phyloP scores from a whole-genome alignment of 116 monocot species.

The Thalassia testudinum region DNA sequence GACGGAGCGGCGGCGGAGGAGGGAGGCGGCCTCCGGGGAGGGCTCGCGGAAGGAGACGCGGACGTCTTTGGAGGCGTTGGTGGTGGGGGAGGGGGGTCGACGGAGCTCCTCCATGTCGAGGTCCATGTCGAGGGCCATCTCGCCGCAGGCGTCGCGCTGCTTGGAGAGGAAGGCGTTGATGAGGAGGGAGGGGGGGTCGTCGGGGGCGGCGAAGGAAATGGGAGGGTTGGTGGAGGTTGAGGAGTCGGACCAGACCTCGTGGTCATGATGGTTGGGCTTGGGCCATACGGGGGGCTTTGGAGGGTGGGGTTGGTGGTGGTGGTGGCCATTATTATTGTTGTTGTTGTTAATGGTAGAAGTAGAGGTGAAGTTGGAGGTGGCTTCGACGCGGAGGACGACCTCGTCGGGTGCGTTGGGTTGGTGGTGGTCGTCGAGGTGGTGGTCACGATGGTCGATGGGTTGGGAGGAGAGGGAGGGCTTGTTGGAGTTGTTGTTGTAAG shows the following conservation, averaged over 20 bases:
- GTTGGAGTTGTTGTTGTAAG: no score
- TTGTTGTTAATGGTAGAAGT: neutral
- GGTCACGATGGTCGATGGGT: neutral
- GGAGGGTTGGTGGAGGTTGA: neutral
- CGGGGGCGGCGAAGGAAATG: neutral
- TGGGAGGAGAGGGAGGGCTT: slow-evolving; percentile 6
- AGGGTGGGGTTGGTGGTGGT: neutral
- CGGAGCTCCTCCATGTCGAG: slow-evolving; percentile 49
- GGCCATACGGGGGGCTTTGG: neutral
- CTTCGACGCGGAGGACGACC: slow-evolving; percentile 41
- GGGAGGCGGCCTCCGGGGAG: neutral
- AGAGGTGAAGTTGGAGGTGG: neutral
- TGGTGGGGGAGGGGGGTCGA: neutral
- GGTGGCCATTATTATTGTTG: neutral
- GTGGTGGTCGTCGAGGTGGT: slow-evolving; percentile 23
- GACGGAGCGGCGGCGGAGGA: neutral
- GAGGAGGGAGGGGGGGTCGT: slow-evolving; percentile 35
- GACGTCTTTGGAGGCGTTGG: slow-evolving; percentile 12
- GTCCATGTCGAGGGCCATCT: slow-evolving; percentile 33
- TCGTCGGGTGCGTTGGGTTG: slow-evolving; percentile 11
- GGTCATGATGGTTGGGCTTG: neutral
- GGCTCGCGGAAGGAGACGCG: slow-evolving; percentile 37
- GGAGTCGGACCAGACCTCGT: neutral
- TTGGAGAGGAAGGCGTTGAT: slow-evolving; percentile 42
- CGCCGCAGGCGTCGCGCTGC: slow-evolving; percentile 25